A percentile compares a stretch with the other conserved stretches of the same genome.
Evolutionary conservation across 2,329 filamentous ascomycete species (phyloP).

Genomic region (Chlorencoelia australis): DNA sequence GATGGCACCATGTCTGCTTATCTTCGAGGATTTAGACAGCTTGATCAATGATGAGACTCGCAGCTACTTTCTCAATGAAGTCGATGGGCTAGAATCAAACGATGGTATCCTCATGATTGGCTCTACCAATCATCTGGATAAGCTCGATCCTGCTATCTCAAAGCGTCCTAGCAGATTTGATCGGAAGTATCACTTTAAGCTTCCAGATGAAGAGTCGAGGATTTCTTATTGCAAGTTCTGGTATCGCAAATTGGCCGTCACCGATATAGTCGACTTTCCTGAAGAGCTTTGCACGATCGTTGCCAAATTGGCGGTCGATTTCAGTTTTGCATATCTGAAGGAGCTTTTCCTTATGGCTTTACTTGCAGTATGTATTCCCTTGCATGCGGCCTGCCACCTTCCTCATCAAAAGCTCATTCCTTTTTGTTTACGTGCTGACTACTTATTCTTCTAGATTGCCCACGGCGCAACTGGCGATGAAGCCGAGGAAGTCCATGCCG

Average conservation of each 20-base stretch:
- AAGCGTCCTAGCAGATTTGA: constrained; percentile 58
- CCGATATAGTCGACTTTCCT: constrained; percentile 48
- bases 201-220: constrained; percentile 44
- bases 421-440: no score
- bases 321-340: constrained; percentile 62
- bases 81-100: constrained; percentile 59
- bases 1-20: constrained; percentile 57
- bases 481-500: no score
- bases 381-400: no score
- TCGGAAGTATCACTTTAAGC: constrained; percentile 53
- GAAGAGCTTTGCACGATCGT: constrained; percentile 45
- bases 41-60: constrained; percentile 50
- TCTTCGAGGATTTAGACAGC: constrained; percentile 64
- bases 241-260: constrained; percentile 45
- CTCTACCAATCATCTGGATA: constrained; percentile 55
- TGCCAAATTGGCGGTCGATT: constrained; percentile 49
- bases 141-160: constrained; percentile 54
- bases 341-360: constrained; percentile 56
- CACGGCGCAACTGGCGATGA: constrained; percentile 25
- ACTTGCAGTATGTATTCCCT: no score
- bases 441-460: no score
- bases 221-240: constrained; percentile 51
- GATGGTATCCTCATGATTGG: constrained; percentile 63
- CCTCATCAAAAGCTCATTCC: no score
- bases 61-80: constrained; percentile 64